A percentile compares a stretch with the other conserved stretches of the same genome.
phyloP scores from a whole-genome alignment of 495 filamentous ascomycete species.

The Chaetomium fimeti region DNA sequence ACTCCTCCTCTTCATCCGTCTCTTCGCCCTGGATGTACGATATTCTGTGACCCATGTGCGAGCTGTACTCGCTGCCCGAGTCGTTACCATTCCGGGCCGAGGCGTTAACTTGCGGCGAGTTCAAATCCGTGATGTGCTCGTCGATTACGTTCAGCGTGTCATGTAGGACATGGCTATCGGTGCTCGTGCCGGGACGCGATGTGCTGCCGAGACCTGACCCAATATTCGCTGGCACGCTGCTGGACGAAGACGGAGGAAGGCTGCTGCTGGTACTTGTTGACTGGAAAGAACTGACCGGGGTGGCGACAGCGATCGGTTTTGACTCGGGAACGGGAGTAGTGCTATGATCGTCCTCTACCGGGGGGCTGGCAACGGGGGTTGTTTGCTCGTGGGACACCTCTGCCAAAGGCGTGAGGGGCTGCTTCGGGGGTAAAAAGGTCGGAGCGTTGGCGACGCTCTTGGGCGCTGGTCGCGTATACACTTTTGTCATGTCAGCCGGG shows the following conservation, averaged over 20 bases:
- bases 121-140: constrained; percentile 95
- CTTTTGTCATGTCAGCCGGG: constrained; percentile 36
- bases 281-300: constrained; percentile 44
- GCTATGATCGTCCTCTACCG: constrained; percentile 43
- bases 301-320: constrained; percentile 32
- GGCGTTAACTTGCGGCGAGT: constrained; percentile 60
- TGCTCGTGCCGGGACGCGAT: constrained; percentile 40
- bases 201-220: constrained; percentile 25
- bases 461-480: constrained; percentile 55
- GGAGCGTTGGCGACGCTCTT: constrained; percentile 33
- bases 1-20: constrained; percentile 68
- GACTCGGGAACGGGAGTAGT: constrained; percentile 42
- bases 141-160: constrained; percentile 97
- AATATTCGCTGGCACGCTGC: constrained; percentile 26
- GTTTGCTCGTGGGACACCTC: constrained; percentile 33
- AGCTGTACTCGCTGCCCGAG: constrained; percentile 88
- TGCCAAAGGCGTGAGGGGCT: constrained; percentile 35
- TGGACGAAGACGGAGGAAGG: constrained; percentile 24
- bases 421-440: constrained; percentile 31
- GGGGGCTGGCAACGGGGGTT: constrained; percentile 27
- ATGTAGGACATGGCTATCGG: constrained; percentile 83
- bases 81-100: constrained; percentile 62
- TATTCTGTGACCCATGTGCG: constrained; percentile 67
- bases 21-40: constrained; percentile 91
- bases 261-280: constrained; percentile 24